These are phyloP conservation scores for Blastobotrys attinorum DNA, from an alignment of 805 yeast species.

Conservation along the genomic window DNA sequence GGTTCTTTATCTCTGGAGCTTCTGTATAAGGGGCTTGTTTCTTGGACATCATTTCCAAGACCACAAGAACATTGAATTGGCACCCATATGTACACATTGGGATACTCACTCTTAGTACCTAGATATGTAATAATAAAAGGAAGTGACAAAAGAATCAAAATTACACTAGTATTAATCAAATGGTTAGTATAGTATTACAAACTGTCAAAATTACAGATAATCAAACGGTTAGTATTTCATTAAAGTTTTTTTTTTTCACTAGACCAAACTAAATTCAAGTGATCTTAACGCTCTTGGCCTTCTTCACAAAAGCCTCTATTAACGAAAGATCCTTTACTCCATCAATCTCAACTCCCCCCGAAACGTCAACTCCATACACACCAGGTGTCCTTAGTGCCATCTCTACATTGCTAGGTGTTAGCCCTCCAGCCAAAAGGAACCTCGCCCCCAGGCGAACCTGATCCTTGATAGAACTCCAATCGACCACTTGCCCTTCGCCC, in stretches of 20 bases:
- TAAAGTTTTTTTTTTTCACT: too few species aligned
- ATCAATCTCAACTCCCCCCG: constrained; percentile 85
- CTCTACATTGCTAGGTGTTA: constrained; percentile 63
- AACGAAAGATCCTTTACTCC: constrained; percentile 67
- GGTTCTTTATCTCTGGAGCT: constrained; percentile 82
- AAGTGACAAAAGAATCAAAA: too few species aligned
- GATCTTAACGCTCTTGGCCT: constrained; percentile 33
- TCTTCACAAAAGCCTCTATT: constrained; percentile 48
- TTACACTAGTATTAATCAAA: too few species aligned
- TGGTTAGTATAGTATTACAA: too few species aligned
- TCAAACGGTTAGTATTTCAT: neutral
- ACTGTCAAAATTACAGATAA: neutral
- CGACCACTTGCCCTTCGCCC: constrained; percentile 78
- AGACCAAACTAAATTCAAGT: too few species aligned
- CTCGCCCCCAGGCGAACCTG: constrained; percentile 31
- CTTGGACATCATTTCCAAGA: too few species aligned
- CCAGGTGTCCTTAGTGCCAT: constrained; percentile 46
- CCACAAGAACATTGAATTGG: too few species aligned
- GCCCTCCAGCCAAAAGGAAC: constrained; percentile 83
- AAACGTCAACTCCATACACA: constrained; percentile 85
- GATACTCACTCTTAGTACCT: too few species aligned
- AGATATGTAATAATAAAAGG: neutral
- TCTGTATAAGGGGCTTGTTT: constrained; percentile 21
- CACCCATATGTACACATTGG: too few species aligned
- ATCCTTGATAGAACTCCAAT: constrained; percentile 53